Evolutionary conservation across 768 basidiomycete species (phyloP), one percentile per base, ranked within the genome.

Genomic region (Cystofilobasidium macerans): DNA sequence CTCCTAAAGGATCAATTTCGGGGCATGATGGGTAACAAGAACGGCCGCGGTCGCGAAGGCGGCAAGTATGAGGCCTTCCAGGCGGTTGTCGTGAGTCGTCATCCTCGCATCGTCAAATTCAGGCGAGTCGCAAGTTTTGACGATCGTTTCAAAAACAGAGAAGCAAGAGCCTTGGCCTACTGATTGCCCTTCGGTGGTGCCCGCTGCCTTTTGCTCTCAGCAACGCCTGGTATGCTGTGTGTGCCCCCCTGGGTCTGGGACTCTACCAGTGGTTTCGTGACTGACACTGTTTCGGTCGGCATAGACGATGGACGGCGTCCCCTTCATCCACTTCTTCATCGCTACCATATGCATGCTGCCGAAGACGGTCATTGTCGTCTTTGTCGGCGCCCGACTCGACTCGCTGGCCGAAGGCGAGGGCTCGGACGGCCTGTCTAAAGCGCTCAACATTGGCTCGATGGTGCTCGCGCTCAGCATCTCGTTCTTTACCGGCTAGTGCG

Each of bases 31-130:
- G 67, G 62, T 22, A 62, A 53, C 45, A 59, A 54, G 43, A 45
- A 40, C 26, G 58, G 51, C 22, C 24, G 40, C 0, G 65, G 57
- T 4, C 35, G 53, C 24, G 60, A 53, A 13, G 67, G 67, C 16
- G 61, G 61, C 33, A 68, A 68, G 48, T 68, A 61, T 43, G 61
- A 64, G 30, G 67, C 67, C 12, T 68, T 68, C 42, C 57, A 62
- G 47, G 40, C 43, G 8, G 65, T 67, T 16, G 65, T 67, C 36
- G 63, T 64, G 40, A 57, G 63, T 64, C n/a, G 22, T n/a, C 16
- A 20, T 4, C 16, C 16, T 30, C 28, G 20, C 43, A 3, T 61
- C 28, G 60, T 26, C 7, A 12, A 12, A 22, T 9, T 24, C 8
- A 24, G n/a, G 12, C 30, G 9, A 8, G 24, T 8, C 24, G 8